These are phyloP conservation scores for Phytophthora pluvialis DNA, from an alignment of 352 stramenopile species.

Conservation along the genomic window DNA sequence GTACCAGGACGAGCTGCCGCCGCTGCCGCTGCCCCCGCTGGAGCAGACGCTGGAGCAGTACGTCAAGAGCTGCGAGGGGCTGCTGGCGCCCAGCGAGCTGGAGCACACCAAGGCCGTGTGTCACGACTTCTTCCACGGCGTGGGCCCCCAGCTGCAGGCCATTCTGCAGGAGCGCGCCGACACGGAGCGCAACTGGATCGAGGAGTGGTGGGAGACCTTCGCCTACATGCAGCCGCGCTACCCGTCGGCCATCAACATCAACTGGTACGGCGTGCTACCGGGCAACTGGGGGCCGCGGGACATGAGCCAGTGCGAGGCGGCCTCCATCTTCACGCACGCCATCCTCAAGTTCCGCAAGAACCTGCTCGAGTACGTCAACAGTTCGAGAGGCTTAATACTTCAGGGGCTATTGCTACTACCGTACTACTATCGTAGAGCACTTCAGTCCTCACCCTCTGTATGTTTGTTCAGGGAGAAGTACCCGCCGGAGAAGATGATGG, in stretches of 20 bases:
- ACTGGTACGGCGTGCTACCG: slow-evolving; percentile 97
- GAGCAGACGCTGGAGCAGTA: slow-evolving; percentile 94
- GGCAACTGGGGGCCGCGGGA: slow-evolving; percentile 93
- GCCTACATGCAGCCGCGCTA: slow-evolving; percentile 96
- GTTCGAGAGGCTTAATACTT: not conserved
- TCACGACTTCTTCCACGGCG: slow-evolving; percentile 88
- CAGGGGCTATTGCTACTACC: too few relatives aligned
- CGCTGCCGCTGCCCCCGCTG: slow-evolving; percentile 93
- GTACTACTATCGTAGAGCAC: too few relatives aligned
- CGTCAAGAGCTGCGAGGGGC: slow-evolving; percentile 91
- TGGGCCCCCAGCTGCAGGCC: slow-evolving; percentile 91
- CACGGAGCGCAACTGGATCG: slow-evolving; percentile 88
- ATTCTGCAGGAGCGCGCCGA: slow-evolving; percentile 87
- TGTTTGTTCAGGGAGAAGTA: slow-evolving; percentile 81
- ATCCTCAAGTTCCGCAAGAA: slow-evolving; percentile 94
- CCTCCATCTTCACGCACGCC: slow-evolving; percentile 84
- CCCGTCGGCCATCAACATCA: slow-evolving; percentile 97
- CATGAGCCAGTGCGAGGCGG: slow-evolving; percentile 92
- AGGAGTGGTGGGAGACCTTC: slow-evolving; percentile 97
- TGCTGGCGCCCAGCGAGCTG: slow-evolving; percentile 90
- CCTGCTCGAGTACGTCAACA: slow-evolving; percentile 77
- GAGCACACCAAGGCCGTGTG: slow-evolving; percentile 91
- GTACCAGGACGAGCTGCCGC: slow-evolving; percentile 89
- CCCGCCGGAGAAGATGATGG: slow-evolving; percentile 93
- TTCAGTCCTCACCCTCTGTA: not conserved